Percentiles rank a stretch among this genome's conserved stretches.
Evolutionary conservation across 2,329 filamentous ascomycete species (phyloP).

Genomic region (Lasiodiplodia gonubiensis): DNA sequence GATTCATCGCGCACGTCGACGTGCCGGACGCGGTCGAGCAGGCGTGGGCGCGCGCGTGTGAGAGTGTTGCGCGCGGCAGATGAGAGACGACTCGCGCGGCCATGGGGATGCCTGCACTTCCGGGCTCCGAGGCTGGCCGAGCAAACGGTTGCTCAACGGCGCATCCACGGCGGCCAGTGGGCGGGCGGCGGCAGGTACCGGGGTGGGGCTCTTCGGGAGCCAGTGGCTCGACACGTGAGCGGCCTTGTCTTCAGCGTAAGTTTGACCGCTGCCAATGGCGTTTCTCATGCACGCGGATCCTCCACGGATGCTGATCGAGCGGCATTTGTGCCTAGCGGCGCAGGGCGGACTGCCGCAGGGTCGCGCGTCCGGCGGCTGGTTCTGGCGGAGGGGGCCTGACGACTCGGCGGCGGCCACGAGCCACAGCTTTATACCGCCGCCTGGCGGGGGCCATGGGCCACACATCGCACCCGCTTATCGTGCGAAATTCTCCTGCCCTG

Average conservation of each 20-base stretch:
- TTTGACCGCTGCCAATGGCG: background rate
- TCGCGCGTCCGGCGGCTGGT: constrained; percentile 18
- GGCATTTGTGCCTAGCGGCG: constrained; percentile 9
- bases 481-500: constrained; percentile 20
- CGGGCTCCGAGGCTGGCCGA: constrained; percentile 19
- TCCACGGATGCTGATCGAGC: constrained; percentile 2
- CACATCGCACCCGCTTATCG: constrained; percentile 24
- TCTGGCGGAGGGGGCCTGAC: constrained; percentile 22
- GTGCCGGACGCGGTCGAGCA: constrained; percentile 45
- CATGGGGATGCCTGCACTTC: constrained; percentile 16
- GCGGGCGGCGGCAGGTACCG: constrained; percentile 17
- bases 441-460: background rate
- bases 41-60: constrained; percentile 38
- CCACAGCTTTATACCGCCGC: constrained; percentile 20
- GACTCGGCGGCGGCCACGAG: constrained; percentile 14
- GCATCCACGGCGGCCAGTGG: constrained; percentile 12
- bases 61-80: constrained; percentile 12
- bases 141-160: constrained; percentile 18
- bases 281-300: background rate
- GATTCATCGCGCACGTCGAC: constrained; percentile 53
- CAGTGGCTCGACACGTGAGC: constrained; percentile 14
- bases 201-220: constrained; percentile 23
- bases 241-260: background rate
- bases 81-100: background rate
- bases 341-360: constrained; percentile 14